These are phyloP conservation scores for Cladosporium oxysporum DNA, from an alignment of 2,329 filamentous ascomycete genomes.

Conservation along the genomic window DNA sequence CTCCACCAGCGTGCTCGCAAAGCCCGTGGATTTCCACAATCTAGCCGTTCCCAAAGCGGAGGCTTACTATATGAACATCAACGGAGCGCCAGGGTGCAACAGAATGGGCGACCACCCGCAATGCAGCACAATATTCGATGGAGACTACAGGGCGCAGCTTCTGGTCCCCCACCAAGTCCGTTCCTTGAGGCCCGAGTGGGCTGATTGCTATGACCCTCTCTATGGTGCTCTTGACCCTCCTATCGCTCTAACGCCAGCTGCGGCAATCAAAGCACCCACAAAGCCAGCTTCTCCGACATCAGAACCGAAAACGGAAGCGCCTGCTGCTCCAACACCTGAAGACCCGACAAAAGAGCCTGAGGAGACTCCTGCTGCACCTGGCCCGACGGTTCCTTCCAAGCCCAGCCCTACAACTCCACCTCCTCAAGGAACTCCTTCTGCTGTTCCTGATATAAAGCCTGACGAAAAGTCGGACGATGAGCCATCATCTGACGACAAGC, in stretches of 20 bases:
- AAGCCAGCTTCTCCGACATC: neutral
- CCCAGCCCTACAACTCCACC: neutral
- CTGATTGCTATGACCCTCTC: slow-evolving; percentile 7
- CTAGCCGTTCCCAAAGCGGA: neutral
- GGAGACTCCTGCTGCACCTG: neutral
- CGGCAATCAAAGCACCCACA: neutral
- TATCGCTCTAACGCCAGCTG: slow-evolving; percentile 13
- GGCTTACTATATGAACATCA: slow-evolving; percentile 20
- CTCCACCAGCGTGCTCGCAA: neutral
- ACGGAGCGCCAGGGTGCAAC: slow-evolving; percentile 16
- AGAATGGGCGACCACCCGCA: slow-evolving; percentile 15
- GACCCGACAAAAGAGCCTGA: neutral
- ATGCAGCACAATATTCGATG: slow-evolving; percentile 20
- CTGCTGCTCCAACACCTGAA: neutral
- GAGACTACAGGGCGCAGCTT: slow-evolving; percentile 13
- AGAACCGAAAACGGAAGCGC: neutral
- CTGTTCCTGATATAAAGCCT: neutral
- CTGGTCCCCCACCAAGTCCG: slow-evolving; percentile 8
- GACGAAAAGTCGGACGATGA: neutral
- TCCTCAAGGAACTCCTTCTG: neutral
- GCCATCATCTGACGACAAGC: neutral
- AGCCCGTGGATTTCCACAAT: slow-evolving; percentile 4
- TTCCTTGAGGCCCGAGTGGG: slow-evolving; percentile 10
- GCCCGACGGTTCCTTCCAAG: neutral
- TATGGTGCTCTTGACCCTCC: slow-evolving; percentile 15